Percentiles rank a stretch among this genome's conserved stretches.
These are phyloP conservation scores for Russula griseocarnosa DNA, from an alignment of 768 basidiomycete species.

Conservation along the genomic window DNA sequence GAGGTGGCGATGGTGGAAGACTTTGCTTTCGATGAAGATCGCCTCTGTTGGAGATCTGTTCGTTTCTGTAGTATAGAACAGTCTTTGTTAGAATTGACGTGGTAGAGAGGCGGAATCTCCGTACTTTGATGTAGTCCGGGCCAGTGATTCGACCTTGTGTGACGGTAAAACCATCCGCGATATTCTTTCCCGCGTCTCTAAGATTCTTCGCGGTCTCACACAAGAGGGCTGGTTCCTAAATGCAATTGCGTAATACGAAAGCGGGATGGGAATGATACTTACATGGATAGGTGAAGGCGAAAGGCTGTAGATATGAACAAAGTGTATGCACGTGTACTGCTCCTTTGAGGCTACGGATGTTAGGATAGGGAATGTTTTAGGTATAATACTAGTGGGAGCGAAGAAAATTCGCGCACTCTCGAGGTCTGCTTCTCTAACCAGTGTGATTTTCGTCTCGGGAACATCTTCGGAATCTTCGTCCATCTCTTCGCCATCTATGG, in stretches of 20 bases:
- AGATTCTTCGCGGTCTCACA: slow-evolving; percentile 24
- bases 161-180: slow-evolving; percentile 2
- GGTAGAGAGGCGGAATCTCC: background rate
- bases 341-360: slow-evolving; percentile 48
- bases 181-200: slow-evolving; percentile 12
- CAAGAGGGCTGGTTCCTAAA: slow-evolving; percentile 46
- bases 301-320: slow-evolving; percentile 66
- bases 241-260: background rate
- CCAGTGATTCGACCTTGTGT: slow-evolving; percentile 23
- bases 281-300: slow-evolving; percentile 61
- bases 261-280: slow-evolving; percentile 31
- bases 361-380: background rate
- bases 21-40: slow-evolving; percentile 6
- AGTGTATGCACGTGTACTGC: slow-evolving; percentile 49
- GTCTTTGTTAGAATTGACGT: background rate
- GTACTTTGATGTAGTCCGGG: slow-evolving; percentile 21
- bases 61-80: background rate
- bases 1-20: slow-evolving; percentile 9
- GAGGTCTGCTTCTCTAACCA: slow-evolving; percentile 62
- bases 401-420: slow-evolving; percentile 47
- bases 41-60: background rate
- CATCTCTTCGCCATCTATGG: slow-evolving; percentile 38
- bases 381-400: background rate
- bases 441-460: slow-evolving; percentile 45
- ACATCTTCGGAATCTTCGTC: slow-evolving; percentile 44